Evolutionary conservation across 2,329 filamentous ascomycete species (phyloP).

Genomic region (Ambrosiella xylebori): DNA sequence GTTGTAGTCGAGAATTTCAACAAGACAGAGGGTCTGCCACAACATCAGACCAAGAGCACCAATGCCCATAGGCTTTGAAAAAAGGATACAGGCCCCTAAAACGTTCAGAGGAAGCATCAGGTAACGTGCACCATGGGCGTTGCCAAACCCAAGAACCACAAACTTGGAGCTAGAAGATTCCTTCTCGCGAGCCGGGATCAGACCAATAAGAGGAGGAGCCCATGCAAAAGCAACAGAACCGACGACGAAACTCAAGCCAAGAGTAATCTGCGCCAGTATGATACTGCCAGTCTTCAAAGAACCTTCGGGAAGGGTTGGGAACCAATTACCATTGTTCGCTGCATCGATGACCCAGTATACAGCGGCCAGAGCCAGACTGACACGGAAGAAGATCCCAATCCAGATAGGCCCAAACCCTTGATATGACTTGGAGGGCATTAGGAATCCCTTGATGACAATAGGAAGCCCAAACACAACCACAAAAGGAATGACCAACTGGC

Average conservation of each 20-base stretch:
- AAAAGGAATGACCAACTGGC: slow-evolving; percentile 73
- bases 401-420: slow-evolving; percentile 71
- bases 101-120: slow-evolving; percentile 69
- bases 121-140: slow-evolving; percentile 82
- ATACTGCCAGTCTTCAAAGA: slow-evolving; percentile 58
- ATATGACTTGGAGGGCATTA: slow-evolving; percentile 67
- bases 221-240: slow-evolving; percentile 74
- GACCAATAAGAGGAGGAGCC: slow-evolving; percentile 67
- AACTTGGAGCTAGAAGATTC: slow-evolving; percentile 36
- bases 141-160: slow-evolving; percentile 77
- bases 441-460: slow-evolving; percentile 61
- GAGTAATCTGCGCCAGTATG: slow-evolving; percentile 60
- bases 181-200: slow-evolving; percentile 35
- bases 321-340: slow-evolving; percentile 73
- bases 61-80: slow-evolving; percentile 89
- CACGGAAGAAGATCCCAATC: slow-evolving; percentile 65
- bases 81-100: slow-evolving; percentile 55
- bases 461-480: slow-evolving; percentile 56
- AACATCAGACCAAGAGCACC: slow-evolving; percentile 67
- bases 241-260: slow-evolving; percentile 66
- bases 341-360: slow-evolving; percentile 80
- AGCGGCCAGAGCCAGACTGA: slow-evolving; percentile 57
- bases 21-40: slow-evolving; percentile 75
- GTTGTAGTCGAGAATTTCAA: slow-evolving; percentile 46
- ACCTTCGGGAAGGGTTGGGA: slow-evolving; percentile 39